Percentiles rank a stretch among this genome's conserved stretches.
Conservation (phyloP, 1,284 basidiomycete species). For the Apiotrichum brassicae region DNA sequence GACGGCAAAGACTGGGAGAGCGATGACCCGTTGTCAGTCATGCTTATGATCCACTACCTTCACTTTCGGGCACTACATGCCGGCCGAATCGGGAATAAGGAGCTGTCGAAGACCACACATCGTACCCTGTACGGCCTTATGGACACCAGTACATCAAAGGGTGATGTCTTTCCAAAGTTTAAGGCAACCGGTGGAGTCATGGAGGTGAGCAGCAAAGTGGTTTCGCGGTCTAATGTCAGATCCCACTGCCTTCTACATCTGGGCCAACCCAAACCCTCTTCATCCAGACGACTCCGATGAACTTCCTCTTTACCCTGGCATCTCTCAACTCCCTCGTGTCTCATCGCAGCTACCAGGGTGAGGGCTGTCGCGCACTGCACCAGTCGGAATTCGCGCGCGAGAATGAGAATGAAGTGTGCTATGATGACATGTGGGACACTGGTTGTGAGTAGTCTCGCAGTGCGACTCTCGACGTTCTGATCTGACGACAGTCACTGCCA, state of each 20-base stretch:
- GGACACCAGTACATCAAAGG: constrained; percentile 25
- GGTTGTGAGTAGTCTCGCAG: constrained; percentile 28
- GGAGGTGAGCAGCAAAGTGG: constrained; percentile 15
- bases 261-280: constrained; percentile 11
- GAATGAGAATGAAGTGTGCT: constrained; percentile 17
- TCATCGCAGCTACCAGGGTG: constrained; percentile 24
- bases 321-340: constrained; percentile 29
- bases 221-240: constrained; percentile 1
- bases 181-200: constrained; percentile 24
- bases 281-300: constrained; percentile 35
- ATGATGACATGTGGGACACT: constrained; percentile 39
- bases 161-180: constrained; percentile 16
- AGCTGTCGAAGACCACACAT: constrained; percentile 16
- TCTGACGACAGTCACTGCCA: constrained; percentile 24
- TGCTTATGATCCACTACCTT: constrained; percentile 23
- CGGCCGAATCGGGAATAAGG: constrained; percentile 31
- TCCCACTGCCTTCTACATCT: constrained; percentile 1
- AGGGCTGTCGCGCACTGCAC: constrained; percentile 22
- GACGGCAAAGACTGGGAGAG: background rate
- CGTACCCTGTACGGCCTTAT: constrained; percentile 28
- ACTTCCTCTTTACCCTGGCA: constrained; percentile 28
- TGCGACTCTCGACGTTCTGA: no score
- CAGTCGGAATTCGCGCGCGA: constrained; percentile 23
- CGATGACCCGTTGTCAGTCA: background rate
- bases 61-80: constrained; percentile 27